A percentile compares a stretch with the other conserved stretches of the same genome.
Evolutionary conservation across 1,284 basidiomycete genomes (phyloP).

Genomic region (Heterobasidion parviporum): DNA sequence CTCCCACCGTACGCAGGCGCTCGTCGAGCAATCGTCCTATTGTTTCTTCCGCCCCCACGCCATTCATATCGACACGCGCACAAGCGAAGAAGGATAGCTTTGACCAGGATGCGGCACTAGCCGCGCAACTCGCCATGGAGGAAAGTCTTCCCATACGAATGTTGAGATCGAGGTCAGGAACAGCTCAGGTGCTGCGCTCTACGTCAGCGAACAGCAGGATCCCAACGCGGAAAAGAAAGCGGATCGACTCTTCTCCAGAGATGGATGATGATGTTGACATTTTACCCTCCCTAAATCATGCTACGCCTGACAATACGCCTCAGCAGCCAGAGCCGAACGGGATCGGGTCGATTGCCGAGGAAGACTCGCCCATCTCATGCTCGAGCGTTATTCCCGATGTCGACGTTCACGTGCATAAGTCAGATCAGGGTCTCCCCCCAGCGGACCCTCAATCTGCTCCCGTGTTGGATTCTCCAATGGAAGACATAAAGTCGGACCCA

Average conservation of each 20-base stretch:
- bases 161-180: conserved; percentile 22
- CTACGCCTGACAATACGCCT: not conserved
- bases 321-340: conserved; percentile 2
- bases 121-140: conserved; percentile 29
- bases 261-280: conserved; percentile 16
- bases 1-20: not conserved
- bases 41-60: not conserved
- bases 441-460: not conserved
- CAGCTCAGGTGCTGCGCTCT: conserved; percentile 12
- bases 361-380: too few relatives aligned
- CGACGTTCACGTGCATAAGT: too few relatives aligned
- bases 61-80: not conserved
- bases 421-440: too few relatives aligned
- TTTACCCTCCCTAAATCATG: not conserved
- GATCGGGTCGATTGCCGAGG: not conserved
- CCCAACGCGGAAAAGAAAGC: conserved; percentile 35
- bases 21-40: not conserved
- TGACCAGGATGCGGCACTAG: conserved; percentile 30
- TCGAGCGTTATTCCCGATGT: too few relatives aligned
- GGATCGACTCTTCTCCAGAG: conserved; percentile 34
- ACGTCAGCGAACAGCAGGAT: conserved; percentile 9
- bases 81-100: conserved; percentile 7
- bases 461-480: conserved; percentile 5
- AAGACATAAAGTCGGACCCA: conserved; percentile 36
- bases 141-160: conserved; percentile 24